phyloP scores from a whole-genome alignment of 1,284 basidiomycete species.

The Pyrrhoderma lamaoense region DNA sequence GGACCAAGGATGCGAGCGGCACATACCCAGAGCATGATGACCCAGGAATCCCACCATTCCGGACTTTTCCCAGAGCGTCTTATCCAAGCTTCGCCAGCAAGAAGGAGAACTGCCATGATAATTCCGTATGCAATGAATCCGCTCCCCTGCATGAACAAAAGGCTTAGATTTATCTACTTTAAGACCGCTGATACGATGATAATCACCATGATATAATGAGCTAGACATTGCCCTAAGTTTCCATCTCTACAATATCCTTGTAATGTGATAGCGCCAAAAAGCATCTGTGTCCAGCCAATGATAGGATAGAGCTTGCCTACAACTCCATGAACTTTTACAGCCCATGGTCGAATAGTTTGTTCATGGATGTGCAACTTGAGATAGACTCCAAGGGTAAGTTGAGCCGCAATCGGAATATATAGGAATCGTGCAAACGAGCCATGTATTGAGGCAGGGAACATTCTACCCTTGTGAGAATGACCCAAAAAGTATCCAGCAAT shows the following conservation, averaged over 20 bases:
- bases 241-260: constrained; percentile 65
- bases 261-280: constrained; percentile 64
- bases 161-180: background rate
- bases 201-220: constrained; percentile 83
- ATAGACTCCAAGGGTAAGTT: constrained; percentile 77
- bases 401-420: constrained; percentile 56
- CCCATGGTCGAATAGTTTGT: constrained; percentile 63
- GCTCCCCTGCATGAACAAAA: constrained; percentile 43
- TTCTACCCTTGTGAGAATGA: constrained; percentile 72
- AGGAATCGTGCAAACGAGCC: constrained; percentile 67
- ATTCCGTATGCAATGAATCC: constrained; percentile 85
- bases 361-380: constrained; percentile 92
- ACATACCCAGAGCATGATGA: constrained; percentile 83
- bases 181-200: background rate
- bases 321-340: constrained; percentile 69
- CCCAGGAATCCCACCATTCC: constrained; percentile 87
- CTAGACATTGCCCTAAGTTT: constrained; percentile 73
- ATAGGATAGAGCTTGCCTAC: constrained; percentile 85
- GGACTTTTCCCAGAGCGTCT: constrained; percentile 65
- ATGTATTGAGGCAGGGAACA: constrained; percentile 66
- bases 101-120: constrained; percentile 77
- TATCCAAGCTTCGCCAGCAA: constrained; percentile 82
- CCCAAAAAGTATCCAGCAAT: constrained; percentile 69
- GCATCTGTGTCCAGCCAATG: constrained; percentile 81
- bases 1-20: too few species aligned